phyloP scores from a whole-genome alignment of 2,329 filamentous ascomycete genomes.

The Colletotrichum neosansevieriae region DNA sequence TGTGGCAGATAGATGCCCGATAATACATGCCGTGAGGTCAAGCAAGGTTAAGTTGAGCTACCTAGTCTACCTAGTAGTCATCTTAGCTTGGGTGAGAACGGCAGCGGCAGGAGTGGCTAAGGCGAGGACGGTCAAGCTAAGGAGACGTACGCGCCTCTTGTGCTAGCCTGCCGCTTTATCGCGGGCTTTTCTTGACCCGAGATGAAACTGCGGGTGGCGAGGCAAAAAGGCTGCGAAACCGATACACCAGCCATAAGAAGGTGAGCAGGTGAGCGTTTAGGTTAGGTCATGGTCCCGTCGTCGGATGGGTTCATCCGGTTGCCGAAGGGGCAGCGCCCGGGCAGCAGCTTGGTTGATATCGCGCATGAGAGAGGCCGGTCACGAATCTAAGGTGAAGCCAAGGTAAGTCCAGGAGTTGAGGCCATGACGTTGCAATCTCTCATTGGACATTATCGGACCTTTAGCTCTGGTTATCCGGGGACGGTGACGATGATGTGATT shows the following conservation, averaged over 20 bases:
- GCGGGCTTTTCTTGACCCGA: neutral
- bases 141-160: too few species aligned
- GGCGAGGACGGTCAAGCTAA: conserved; percentile 1
- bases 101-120: neutral
- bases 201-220: neutral
- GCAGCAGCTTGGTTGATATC: too few species aligned
- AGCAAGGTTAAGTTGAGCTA: too few species aligned
- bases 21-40: too few species aligned
- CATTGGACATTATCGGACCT: conserved; percentile 1
- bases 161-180: too few species aligned
- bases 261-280: conserved; percentile 15
- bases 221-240: neutral
- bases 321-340: neutral
- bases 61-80: too few species aligned
- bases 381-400: conserved; percentile 23
- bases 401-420: neutral
- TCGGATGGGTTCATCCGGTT: conserved; percentile 27
- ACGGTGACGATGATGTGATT: neutral
- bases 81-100: too few species aligned
- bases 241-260: neutral
- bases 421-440: conserved; percentile 22
- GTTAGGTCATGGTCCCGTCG: too few species aligned
- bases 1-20: too few species aligned
- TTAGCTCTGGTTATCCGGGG: too few species aligned
- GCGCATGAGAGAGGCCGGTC: neutral